phyloP scores from a whole-genome alignment of 805 yeast species.

The Saccharomycopsis fibuligera region DNA sequence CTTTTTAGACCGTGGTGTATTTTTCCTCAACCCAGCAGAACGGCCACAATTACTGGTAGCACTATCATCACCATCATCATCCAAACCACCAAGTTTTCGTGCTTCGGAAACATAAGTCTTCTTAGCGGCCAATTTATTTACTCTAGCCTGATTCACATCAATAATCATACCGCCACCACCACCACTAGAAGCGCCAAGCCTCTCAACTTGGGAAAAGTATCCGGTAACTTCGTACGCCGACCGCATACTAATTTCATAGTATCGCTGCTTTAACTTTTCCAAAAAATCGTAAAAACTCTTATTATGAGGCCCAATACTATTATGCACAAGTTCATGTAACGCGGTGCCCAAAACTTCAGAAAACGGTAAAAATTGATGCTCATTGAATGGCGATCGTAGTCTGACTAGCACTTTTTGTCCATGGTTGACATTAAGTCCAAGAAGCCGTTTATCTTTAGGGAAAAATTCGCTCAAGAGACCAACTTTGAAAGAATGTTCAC shows the following conservation, averaged over 20 bases:
- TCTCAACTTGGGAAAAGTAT: slow-evolving; percentile 43
- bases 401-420: slow-evolving; percentile 72
- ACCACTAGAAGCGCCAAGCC: slow-evolving; percentile 34
- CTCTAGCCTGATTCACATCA: slow-evolving; percentile 34
- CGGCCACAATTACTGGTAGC: background rate
- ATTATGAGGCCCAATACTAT: slow-evolving; percentile 75
- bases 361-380: slow-evolving; percentile 50
- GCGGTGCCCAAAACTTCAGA: slow-evolving; percentile 70
- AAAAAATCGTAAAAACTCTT: slow-evolving; percentile 56
- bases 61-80: slow-evolving; percentile 23
- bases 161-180: slow-evolving; percentile 20
- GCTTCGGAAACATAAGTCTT: slow-evolving; percentile 36
- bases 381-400: slow-evolving; percentile 47
- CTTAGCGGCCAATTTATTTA: slow-evolving; percentile 34
- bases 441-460: slow-evolving; percentile 57
- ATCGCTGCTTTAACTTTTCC: slow-evolving; percentile 53
- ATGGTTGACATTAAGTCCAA: slow-evolving; percentile 77
- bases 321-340: slow-evolving; percentile 86
- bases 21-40: slow-evolving; percentile 19
- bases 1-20: slow-evolving; percentile 12
- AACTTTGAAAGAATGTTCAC: slow-evolving; percentile 57
- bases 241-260: slow-evolving; percentile 35
- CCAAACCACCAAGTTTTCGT: slow-evolving; percentile 30
- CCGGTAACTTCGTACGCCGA: slow-evolving; percentile 40
- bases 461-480: slow-evolving; percentile 70